Evolutionary conservation across 495 filamentous ascomycete species (phyloP).

Genomic region (Immersiella caudata): DNA sequence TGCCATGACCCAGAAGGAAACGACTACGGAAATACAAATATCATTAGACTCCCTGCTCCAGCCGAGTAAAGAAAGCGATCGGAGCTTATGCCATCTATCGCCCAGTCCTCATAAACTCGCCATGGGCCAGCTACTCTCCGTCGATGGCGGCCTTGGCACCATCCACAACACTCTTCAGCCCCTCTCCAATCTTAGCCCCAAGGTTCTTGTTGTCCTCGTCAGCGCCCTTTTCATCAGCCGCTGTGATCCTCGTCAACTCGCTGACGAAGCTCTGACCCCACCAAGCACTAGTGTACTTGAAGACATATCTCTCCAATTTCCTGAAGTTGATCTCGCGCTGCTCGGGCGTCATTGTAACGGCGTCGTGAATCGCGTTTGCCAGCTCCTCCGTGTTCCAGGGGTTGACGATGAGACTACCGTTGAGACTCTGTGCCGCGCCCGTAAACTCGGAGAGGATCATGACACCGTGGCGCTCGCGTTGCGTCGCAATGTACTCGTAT

Average conservation of each 20-base stretch:
- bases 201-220: slow-evolving; percentile 4
- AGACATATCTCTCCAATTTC: slow-evolving; percentile 81
- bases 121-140: neutral
- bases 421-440: slow-evolving; percentile 83
- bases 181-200: slow-evolving; percentile 18
- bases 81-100: neutral
- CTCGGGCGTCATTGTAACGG: slow-evolving; percentile 82
- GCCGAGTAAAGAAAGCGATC: neutral
- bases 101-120: neutral
- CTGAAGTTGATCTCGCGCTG: slow-evolving; percentile 79
- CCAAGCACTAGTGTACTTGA: slow-evolving; percentile 92
- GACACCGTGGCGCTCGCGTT: slow-evolving; percentile 78
- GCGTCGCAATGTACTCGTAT: slow-evolving; percentile 93
- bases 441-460: slow-evolving; percentile 94
- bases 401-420: slow-evolving; percentile 85
- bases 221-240: slow-evolving; percentile 20
- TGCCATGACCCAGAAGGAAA: neutral
- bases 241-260: slow-evolving; percentile 68
- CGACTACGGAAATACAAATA: slow-evolving; percentile 4
- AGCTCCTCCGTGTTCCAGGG: slow-evolving; percentile 90
- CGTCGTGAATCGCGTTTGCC: slow-evolving; percentile 79
- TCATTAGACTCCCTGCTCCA: slow-evolving; percentile 1
- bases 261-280: slow-evolving; percentile 95
- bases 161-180: slow-evolving; percentile 26
- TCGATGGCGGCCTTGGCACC: slow-evolving; percentile 26